A percentile compares a stretch with the other conserved stretches of the same genome.
These are phyloP conservation scores for Aspergillus proliferans DNA, from an alignment of 2,329 filamentous ascomycete species.

Conservation along the genomic window DNA sequence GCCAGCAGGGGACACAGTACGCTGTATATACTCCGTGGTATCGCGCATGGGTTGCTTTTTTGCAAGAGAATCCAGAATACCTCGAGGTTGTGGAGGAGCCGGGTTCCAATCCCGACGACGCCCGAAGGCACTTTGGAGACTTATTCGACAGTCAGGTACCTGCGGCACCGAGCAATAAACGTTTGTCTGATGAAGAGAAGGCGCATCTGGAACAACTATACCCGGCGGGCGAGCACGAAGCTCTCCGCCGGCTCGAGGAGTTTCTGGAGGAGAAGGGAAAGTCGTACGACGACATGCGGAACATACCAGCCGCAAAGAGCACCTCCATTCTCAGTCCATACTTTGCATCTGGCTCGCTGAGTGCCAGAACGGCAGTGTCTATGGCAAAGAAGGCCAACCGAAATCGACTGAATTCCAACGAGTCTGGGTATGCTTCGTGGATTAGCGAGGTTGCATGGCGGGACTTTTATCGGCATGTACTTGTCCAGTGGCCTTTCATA, in stretches of 20 bases:
- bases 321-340: conserved; percentile 70
- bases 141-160: conserved; percentile 61
- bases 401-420: conserved; percentile 58
- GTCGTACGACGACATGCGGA: conserved; percentile 59
- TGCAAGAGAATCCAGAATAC: conserved; percentile 64
- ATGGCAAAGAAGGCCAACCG: conserved; percentile 58
- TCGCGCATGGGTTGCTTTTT: conserved; percentile 64
- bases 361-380: conserved; percentile 60
- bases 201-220: conserved; percentile 55
- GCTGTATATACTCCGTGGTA: conserved; percentile 82
- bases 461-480: conserved; percentile 81
- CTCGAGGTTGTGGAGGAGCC: conserved; percentile 58
- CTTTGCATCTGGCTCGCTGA: conserved; percentile 61
- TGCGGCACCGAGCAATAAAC: conserved; percentile 57
- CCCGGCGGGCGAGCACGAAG: conserved; percentile 72
- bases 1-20: conserved; percentile 68
- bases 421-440: conserved; percentile 63
- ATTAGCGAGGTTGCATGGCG: conserved; percentile 80
- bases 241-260: conserved; percentile 54
- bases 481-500: conserved; percentile 74
- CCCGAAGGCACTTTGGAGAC: conserved; percentile 44
- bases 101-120: conserved; percentile 46
- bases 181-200: conserved; percentile 53
- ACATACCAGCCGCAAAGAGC: conserved; percentile 55
- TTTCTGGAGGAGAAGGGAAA: conserved; percentile 62